These are phyloP conservation scores for Phtheirospermum japonicum DNA, from an alignment of 257 asterid genomes.

Conservation along the genomic window DNA sequence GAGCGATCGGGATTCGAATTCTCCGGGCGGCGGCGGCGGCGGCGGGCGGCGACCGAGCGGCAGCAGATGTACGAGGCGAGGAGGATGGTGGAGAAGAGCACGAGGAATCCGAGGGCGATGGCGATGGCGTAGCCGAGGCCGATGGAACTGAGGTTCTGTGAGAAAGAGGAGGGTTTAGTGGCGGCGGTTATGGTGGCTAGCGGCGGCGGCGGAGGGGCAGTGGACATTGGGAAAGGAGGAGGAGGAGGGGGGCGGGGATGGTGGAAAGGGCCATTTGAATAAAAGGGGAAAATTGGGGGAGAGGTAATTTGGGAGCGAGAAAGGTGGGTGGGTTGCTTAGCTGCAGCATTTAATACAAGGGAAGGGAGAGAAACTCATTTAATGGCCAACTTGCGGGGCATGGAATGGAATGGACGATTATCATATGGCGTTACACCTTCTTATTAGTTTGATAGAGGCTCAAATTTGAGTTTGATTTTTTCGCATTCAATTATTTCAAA, in stretches of 20 bases:
- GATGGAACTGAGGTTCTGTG: constrained; percentile 42
- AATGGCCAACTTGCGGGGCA: constrained; percentile 42
- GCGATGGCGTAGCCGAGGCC: constrained; percentile 84
- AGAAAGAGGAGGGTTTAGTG: constrained; percentile 23
- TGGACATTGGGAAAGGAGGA: constrained; percentile 32
- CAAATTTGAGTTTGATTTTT: background rate
- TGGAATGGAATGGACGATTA: too few relatives aligned
- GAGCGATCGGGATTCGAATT: constrained; percentile 24
- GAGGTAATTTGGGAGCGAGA: too few relatives aligned
- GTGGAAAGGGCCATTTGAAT: constrained; percentile 51
- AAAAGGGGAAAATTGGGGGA: constrained; percentile 8
- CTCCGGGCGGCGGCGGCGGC: constrained; percentile 49
- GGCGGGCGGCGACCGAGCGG: constrained; percentile 65
- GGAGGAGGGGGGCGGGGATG: constrained; percentile 26
- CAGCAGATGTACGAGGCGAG: constrained; percentile 83
- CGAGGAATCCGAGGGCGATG: constrained; percentile 76
- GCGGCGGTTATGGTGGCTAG: constrained; percentile 31
- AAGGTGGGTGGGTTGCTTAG: constrained; percentile 56
- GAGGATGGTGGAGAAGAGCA: constrained; percentile 71
- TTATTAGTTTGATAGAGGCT: too few relatives aligned
- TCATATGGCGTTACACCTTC: too few relatives aligned
- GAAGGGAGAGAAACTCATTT: constrained; percentile 45
- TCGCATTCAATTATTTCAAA: background rate
- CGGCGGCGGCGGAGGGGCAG: constrained; percentile 35
- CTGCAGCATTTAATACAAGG: constrained; percentile 63